Evolutionary conservation across 805 yeast species (phyloP), one percentile per base, ranked within the genome.

Genomic region (Ascoidea rubescens): DNA sequence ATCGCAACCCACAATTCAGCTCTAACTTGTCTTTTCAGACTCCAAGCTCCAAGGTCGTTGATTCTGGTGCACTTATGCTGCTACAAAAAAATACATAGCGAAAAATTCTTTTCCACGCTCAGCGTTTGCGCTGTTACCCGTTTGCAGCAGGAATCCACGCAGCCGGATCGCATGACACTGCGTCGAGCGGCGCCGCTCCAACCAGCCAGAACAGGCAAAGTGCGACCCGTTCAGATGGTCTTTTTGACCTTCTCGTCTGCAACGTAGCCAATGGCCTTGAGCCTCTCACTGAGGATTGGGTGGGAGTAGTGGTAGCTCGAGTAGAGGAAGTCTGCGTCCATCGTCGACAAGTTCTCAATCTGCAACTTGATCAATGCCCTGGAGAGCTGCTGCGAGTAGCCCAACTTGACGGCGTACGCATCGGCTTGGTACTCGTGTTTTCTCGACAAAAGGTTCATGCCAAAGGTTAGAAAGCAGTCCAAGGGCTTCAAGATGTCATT

Each of bases 341-440:
- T 76, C n/a, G 89, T 77, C 53, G 87, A 74, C 64, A 93, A 76
- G 67, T 93, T 91, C 63, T 88, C 86, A 60, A 80, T 80, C 62
- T 83, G 85, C 56, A 93, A 70, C 56, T 77, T 80, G 62, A 87
- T 82, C 62, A 93, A 75, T 1, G 43, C 82, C 51, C 71, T 71
- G 50, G 84, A 77, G 64, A 93, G 77, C 50, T 80, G 80, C 37
- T 75, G 71, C 6, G 85, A 73, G 64, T 81, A 82, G 31, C 96
- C 96, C 58, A 80, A 76, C 49, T 74, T 71, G 52, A 80, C 81
- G 16, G 98, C 96, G 64, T 77, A 89, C 56, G 74, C 80, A 66
- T 91, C 99, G 16, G 99, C 98, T 69, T 93, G 88, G 62, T 82
- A 93, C 70, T 93, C 99, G 60, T 84, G 85, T 59, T 80, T 78